phyloP scores from a whole-genome alignment of 371 early-diverging fungal species.

The Actinomucor elegans region DNA sequence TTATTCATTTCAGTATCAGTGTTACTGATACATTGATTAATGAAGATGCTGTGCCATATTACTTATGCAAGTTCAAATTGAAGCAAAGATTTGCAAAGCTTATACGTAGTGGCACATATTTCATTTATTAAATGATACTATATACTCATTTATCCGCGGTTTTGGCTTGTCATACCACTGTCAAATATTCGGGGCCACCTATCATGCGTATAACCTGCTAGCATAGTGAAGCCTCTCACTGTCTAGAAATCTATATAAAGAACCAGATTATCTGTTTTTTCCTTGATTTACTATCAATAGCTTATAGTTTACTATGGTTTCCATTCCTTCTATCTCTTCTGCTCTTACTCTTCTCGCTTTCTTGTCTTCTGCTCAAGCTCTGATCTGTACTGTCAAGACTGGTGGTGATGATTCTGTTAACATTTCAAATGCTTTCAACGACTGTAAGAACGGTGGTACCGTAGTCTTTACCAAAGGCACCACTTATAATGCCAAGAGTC shows the following conservation, averaged over 20 bases:
- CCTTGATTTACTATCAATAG: background rate
- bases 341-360: slow-evolving; percentile 24
- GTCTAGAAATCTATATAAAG: background rate
- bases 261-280: background rate
- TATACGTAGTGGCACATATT: no score
- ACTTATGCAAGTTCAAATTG: no score
- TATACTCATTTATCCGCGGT: background rate
- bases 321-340: slow-evolving; percentile 24
- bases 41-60: no score
- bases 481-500: slow-evolving; percentile 26
- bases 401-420: slow-evolving; percentile 24
- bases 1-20: no score
- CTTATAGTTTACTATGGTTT: background rate
- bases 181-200: background rate
- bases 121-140: background rate
- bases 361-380: slow-evolving; percentile 15
- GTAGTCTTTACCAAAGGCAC: slow-evolving; percentile 27
- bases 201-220: no score
- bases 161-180: background rate
- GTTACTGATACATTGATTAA: no score
- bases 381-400: slow-evolving; percentile 24
- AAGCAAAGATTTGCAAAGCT: no score
- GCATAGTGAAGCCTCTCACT: background rate
- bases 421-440: slow-evolving; percentile 27
- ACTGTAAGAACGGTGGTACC: slow-evolving; percentile 36